Conservation (phyloP, 73 alveolate genomes). For the Paramecium caudatum region DNA sequence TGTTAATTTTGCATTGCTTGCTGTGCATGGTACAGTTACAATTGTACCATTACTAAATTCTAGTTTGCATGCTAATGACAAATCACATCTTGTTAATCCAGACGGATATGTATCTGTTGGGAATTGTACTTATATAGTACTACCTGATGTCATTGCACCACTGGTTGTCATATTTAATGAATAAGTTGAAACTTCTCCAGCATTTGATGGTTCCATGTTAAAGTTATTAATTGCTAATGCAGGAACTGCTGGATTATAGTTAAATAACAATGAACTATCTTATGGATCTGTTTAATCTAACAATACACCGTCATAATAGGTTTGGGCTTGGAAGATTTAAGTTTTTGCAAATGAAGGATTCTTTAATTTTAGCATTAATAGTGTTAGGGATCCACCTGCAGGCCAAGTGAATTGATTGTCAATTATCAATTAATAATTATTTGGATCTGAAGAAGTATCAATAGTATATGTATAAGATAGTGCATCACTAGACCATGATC, state of each 20-base stretch:
- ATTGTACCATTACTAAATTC: slow-evolving; percentile 2
- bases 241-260: slow-evolving; percentile 61
- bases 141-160: slow-evolving; percentile 15
- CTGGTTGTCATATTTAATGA: slow-evolving; percentile 18
- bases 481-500: slow-evolving; percentile 51
- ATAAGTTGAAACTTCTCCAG: slow-evolving; percentile 51
- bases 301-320: slow-evolving; percentile 59
- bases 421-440: slow-evolving; percentile 2
- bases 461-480: neutral
- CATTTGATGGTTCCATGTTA: slow-evolving; percentile 46
- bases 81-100: slow-evolving; percentile 50
- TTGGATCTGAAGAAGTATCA: neutral
- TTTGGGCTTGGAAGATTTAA: slow-evolving; percentile 58
- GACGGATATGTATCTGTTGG: slow-evolving; percentile 50
- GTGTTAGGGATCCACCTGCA: slow-evolving; percentile 29
- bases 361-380: slow-evolving; percentile 20
- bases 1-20: slow-evolving; percentile 44
- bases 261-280: slow-evolving; percentile 57
- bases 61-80: slow-evolving; percentile 8
- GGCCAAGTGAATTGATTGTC: slow-evolving; percentile 42
- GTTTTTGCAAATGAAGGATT: slow-evolving; percentile 55
- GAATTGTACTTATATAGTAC: slow-evolving; percentile 10
- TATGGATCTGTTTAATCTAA: slow-evolving; percentile 70
- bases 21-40: slow-evolving; percentile 55
- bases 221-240: neutral